phyloP scores from a whole-genome alignment of 2,329 filamentous ascomycete species.

The Verticillium nubilum region DNA sequence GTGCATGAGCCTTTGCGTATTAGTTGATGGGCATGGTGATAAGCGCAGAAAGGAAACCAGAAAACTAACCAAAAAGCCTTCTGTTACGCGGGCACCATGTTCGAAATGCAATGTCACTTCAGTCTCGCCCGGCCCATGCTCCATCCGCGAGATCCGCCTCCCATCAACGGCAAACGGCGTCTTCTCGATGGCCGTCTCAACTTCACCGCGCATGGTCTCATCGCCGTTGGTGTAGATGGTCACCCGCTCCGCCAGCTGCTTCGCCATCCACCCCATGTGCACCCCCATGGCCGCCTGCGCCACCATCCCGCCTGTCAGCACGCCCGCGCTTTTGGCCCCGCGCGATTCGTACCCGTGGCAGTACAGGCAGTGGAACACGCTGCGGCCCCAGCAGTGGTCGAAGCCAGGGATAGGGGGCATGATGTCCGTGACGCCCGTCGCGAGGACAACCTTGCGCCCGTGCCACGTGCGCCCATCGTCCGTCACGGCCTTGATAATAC shows the following conservation, averaged over 20 bases:
- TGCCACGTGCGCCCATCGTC: slow-evolving; percentile 38
- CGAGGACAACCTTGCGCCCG: slow-evolving; percentile 50
- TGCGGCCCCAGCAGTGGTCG: slow-evolving; percentile 45
- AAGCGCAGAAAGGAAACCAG: neutral
- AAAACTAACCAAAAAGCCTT: slow-evolving; percentile 30
- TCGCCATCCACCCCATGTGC: slow-evolving; percentile 37
- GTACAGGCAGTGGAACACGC: slow-evolving; percentile 54
- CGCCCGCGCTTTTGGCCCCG: slow-evolving; percentile 35
- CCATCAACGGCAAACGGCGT: slow-evolving; percentile 32
- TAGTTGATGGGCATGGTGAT: neutral
- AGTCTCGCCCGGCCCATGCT: slow-evolving; percentile 18
- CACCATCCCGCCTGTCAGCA: slow-evolving; percentile 36
- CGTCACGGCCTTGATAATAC: slow-evolving; percentile 24
- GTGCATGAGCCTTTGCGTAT: slow-evolving; percentile 23
- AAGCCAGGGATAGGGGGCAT: slow-evolving; percentile 47
- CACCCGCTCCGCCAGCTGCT: slow-evolving; percentile 33
- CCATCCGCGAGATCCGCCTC: slow-evolving; percentile 22
- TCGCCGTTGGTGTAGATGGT: slow-evolving; percentile 48
- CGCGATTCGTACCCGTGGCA: slow-evolving; percentile 56
- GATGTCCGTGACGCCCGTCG: slow-evolving; percentile 46
- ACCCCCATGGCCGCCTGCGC: slow-evolving; percentile 23
- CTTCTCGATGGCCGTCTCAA: slow-evolving; percentile 22
- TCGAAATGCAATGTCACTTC: slow-evolving; percentile 30
- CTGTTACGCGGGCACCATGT: slow-evolving; percentile 27
- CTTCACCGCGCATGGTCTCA: slow-evolving; percentile 20